A percentile compares a stretch with the other conserved stretches of the same genome.
Evolutionary conservation across 179 eudicot genomes (phyloP).

Genomic region (Sideroxylon spinosum): DNA sequence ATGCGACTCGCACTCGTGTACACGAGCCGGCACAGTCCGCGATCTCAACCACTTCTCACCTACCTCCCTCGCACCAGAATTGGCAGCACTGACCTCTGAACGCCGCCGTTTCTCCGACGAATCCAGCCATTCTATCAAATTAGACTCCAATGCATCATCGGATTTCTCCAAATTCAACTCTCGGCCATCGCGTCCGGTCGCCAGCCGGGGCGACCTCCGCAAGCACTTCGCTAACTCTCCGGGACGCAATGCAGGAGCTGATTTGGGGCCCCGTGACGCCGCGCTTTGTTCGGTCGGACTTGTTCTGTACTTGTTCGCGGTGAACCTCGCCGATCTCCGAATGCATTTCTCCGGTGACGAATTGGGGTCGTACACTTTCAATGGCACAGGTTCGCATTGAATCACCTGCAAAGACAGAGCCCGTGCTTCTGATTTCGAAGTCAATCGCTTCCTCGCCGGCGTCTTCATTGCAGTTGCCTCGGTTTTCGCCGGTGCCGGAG

Average conservation of each 20-base stretch:
- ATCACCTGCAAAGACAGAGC: conserved; percentile 22
- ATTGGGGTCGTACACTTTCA: neutral
- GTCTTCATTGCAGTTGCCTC: neutral
- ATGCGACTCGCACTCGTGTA: neutral
- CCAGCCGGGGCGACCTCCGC: conserved; percentile 13
- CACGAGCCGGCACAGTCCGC: neutral
- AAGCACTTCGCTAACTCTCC: neutral
- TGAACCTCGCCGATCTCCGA: conserved; percentile 20
- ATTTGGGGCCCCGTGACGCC: neutral
- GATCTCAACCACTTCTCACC: neutral
- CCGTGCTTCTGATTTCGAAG: conserved; percentile 1
- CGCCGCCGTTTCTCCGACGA: neutral
- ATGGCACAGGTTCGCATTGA: neutral
- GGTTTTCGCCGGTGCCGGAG: neutral
- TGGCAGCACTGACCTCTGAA: neutral
- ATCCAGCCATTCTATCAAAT: neutral
- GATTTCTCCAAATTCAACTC: neutral
- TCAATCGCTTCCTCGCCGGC: neutral
- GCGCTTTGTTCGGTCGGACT: no score
- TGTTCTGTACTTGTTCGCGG: conserved; percentile 14
- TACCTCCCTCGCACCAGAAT: no score
- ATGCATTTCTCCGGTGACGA: neutral
- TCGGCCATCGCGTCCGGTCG: neutral
- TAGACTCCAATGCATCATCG: neutral
- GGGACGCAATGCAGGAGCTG: neutral